Evolutionary conservation across 805 yeast species (phyloP).

Genomic region (Wickerhamiella siamensis): DNA sequence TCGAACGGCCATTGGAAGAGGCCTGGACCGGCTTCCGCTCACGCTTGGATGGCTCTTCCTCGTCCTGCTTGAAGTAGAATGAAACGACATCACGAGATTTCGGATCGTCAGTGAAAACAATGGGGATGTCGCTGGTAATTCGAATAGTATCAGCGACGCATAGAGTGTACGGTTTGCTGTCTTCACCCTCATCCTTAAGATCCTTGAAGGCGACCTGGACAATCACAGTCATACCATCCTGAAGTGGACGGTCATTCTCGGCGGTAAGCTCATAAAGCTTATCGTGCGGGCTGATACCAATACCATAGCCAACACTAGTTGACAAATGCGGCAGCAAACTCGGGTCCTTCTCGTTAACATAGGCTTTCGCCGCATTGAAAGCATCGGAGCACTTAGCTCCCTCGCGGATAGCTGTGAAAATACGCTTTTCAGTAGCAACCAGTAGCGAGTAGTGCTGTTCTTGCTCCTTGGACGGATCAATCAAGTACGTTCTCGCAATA

Average conservation of each 20-base stretch:
- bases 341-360: conserved; percentile 46
- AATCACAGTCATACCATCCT: conserved; percentile 61
- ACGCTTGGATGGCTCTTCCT: conserved; percentile 22
- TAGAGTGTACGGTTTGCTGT: conserved; percentile 50
- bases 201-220: conserved; percentile 65
- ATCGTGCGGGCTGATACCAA: conserved; percentile 84
- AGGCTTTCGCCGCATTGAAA: conserved; percentile 48
- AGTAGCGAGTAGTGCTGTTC: conserved; percentile 68
- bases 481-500: conserved; percentile 72
- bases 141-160: conserved; percentile 70
- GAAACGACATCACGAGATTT: conserved; percentile 63
- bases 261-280: conserved; percentile 55
- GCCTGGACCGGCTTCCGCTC: conserved; percentile 3
- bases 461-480: conserved; percentile 73
- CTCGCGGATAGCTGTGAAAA: conserved; percentile 46
- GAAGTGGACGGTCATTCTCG: conserved; percentile 53
- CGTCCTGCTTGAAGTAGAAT: conserved; percentile 66
- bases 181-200: conserved; percentile 36
- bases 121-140: conserved; percentile 46
- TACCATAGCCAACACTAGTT: conserved; percentile 73
- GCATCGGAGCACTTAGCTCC: conserved; percentile 57
- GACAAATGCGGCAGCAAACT: conserved; percentile 49
- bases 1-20: not conserved
- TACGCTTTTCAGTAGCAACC: conserved; percentile 50
- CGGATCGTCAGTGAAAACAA: conserved; percentile 57